Base-by-base conservation (phyloP, 768 basidiomycete genomes). In the Amanita fuliginea region DNA sequence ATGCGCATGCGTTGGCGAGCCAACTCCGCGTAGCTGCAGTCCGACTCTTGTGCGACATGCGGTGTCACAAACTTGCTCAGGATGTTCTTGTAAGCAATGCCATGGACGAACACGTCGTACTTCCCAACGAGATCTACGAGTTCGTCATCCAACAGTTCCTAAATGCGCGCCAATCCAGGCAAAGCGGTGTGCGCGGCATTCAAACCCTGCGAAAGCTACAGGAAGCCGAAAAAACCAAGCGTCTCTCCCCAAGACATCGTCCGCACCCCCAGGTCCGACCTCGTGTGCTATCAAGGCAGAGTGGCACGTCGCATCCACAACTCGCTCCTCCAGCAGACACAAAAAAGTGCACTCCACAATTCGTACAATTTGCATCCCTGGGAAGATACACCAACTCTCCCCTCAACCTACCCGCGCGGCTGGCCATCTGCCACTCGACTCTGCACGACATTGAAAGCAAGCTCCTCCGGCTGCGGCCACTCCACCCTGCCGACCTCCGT, bases 1-100 rank as follows among this genome's bases (percentile, higher is more conserved):
- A 39, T 5, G 9, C 35, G 13, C 18, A 9, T 16, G 10, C 14
- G 8, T 22, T 49, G 30, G 36, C 47, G 24, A 18, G 47, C 30
- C 40, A 49, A 9, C 47, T 49, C 6, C 47, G 39, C 28, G 28
- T 32, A 10, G 28, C 47, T 32, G 47, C 47, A 2, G 21, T 49
- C 10, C 24, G 39, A 21, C 37, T 49, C 14, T 16, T 49, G n/a
- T 33, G 40, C 21, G 10, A 18, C 6, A 13, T 19, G 14, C 21
- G 13, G 13, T 39, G 47, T 24, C 24, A 41, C 16, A 18, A 9
- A 16, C 10, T 6, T 3, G 47, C 36, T 30, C 14, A 40, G 14
- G n/a, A 41, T 6, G 24, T 49, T 13, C 32, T 49, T 11, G 14
- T 3, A n/a, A 21, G 37, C 7, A 49, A 49, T 28, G 47, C 47